Percentiles rank a stretch among this genome's conserved stretches.
phyloP scores from a whole-genome alignment of 2,329 filamentous ascomycete genomes.

The Talaromyces sp. region DNA sequence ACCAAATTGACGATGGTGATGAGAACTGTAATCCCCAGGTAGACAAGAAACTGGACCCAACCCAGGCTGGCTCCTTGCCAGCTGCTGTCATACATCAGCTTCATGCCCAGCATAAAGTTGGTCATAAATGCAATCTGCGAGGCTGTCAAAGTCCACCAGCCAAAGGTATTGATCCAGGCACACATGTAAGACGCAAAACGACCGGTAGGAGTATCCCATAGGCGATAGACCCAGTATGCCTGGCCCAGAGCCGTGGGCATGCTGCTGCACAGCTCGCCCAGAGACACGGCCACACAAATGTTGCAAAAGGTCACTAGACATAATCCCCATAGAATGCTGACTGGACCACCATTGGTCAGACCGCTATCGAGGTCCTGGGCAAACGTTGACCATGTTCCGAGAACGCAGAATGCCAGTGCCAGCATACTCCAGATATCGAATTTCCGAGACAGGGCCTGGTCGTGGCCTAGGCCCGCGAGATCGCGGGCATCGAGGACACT shows the following conservation, averaged over 20 bases:
- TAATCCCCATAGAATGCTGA: constrained; percentile 53
- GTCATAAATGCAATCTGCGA: constrained; percentile 56
- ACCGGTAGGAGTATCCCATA: constrained; percentile 36
- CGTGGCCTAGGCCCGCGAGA: constrained; percentile 38
- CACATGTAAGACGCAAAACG: constrained; percentile 53
- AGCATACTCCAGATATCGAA: constrained; percentile 55
- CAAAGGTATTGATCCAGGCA: constrained; percentile 57
- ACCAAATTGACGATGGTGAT: constrained; percentile 49
- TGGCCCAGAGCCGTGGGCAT: constrained; percentile 59
- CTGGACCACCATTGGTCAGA: constrained; percentile 50
- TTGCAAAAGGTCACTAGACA: constrained; percentile 50
- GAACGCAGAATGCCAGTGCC: constrained; percentile 51
- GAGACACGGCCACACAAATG: constrained; percentile 49
- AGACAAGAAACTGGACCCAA: constrained; percentile 54
- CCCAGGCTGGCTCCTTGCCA: constrained; percentile 43
- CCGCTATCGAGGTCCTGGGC: constrained; percentile 50
- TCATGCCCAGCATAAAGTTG: constrained; percentile 53
- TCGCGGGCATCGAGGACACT: constrained; percentile 36
- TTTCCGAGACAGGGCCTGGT: constrained; percentile 40
- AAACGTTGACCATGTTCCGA: constrained; percentile 56
- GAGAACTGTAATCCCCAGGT: constrained; percentile 44
- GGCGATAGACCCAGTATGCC: constrained; percentile 51
- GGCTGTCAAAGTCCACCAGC: constrained; percentile 54
- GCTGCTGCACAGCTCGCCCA: constrained; percentile 52
- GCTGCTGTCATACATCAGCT: constrained; percentile 46